Percentiles rank a stretch among this genome's conserved stretches.
Conservation (phyloP, 2,329 filamentous ascomycete genomes). For the Hypoxylon rubiginosum region DNA sequence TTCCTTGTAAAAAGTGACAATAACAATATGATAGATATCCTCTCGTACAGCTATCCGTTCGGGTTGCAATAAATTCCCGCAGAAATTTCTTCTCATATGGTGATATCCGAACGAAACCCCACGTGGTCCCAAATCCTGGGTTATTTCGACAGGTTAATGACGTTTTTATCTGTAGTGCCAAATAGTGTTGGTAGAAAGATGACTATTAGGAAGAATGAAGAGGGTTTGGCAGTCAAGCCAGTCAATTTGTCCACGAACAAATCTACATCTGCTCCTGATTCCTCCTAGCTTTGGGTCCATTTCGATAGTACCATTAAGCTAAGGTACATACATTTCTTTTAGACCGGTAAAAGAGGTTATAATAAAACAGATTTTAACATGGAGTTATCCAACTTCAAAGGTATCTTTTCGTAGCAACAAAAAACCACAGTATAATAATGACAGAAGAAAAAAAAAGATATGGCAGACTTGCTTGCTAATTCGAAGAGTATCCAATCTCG, state of each 20-base stretch:
- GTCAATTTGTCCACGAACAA: slow-evolving; percentile 4
- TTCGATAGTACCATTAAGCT: background rate
- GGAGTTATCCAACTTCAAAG: slow-evolving; percentile 19
- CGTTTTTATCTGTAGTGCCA: slow-evolving; percentile 6
- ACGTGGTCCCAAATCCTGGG: background rate
- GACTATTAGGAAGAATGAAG: background rate
- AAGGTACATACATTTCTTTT: background rate
- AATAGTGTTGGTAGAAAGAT: background rate
- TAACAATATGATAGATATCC: background rate
- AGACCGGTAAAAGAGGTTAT: slow-evolving; percentile 17
- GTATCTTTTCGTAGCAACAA: slow-evolving; percentile 36
- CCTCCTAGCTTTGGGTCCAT: background rate
- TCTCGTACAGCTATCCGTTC: slow-evolving; percentile 5
- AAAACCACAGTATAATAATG: slow-evolving; percentile 33
- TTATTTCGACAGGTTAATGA: slow-evolving; percentile 1
- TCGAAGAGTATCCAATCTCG: slow-evolving; percentile 31
- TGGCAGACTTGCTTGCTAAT: slow-evolving; percentile 18
- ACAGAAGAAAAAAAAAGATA: background rate
- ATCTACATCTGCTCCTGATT: slow-evolving; percentile 2
- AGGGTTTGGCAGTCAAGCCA: background rate
- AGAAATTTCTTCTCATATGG: slow-evolving; percentile 1
- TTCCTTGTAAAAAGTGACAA: background rate
- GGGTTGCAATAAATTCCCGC: slow-evolving; percentile 23
- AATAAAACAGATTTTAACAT: slow-evolving; percentile 6
- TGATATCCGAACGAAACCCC: slow-evolving; percentile 2